phyloP scores from a whole-genome alignment of 345 rosid genomes.

The Kandelia obovata region DNA sequence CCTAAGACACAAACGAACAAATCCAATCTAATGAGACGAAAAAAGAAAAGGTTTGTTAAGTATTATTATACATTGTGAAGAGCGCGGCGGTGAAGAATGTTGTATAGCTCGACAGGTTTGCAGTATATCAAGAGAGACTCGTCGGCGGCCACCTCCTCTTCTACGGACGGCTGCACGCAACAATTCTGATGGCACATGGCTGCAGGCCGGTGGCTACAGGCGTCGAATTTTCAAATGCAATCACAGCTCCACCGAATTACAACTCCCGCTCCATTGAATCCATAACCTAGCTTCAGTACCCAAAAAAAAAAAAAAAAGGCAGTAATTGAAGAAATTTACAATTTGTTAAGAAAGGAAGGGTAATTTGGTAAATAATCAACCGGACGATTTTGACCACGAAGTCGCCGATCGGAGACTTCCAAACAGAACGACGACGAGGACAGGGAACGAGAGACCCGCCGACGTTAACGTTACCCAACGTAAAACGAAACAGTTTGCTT shows the following conservation, averaged over 20 bases:
- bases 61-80: slow-evolving; percentile 12
- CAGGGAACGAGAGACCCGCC: background rate
- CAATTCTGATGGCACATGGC: slow-evolving; percentile 32
- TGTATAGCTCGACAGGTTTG: slow-evolving; percentile 34
- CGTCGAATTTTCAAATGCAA: background rate
- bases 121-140: slow-evolving; percentile 27
- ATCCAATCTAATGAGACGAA: background rate
- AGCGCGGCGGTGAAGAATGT: slow-evolving; percentile 27
- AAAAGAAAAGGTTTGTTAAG: background rate
- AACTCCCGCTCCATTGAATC: background rate
- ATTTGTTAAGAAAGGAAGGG: background rate
- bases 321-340: background rate
- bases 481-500: background rate
- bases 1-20: background rate
- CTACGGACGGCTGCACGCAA: slow-evolving; percentile 18
- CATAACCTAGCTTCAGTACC: background rate
- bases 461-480: slow-evolving; percentile 7
- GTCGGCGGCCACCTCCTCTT: slow-evolving; percentile 20
- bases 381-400: too few species aligned
- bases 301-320: background rate
- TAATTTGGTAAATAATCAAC: background rate
- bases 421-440: background rate
- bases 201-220: background rate
- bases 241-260: background rate
- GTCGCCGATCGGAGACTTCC: background rate